Conservation (phyloP, 257 asterid genomes). For the Orobanche coerulescens region DNA sequence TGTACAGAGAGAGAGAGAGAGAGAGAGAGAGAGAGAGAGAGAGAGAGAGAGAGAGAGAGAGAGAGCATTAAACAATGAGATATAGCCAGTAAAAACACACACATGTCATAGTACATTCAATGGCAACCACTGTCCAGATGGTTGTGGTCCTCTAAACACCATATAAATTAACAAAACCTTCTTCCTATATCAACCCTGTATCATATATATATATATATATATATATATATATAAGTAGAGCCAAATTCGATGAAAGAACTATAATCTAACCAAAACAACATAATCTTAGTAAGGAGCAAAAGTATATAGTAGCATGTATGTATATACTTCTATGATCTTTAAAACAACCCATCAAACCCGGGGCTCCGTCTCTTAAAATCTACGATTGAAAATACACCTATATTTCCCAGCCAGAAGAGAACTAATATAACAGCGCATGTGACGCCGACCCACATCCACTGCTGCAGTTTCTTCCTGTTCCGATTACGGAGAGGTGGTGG, state of each 20-base stretch:
- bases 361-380: constrained; percentile 39
- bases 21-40: too few relatives aligned
- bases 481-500: constrained; percentile 88
- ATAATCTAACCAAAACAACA: constrained; percentile 14
- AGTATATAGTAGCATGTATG: background rate
- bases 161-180: constrained; percentile 15
- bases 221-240: background rate
- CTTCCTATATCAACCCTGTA: constrained; percentile 16
- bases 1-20: too few relatives aligned
- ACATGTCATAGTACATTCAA: constrained; percentile 3
- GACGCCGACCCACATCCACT: constrained; percentile 64
- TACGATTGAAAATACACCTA: constrained; percentile 50
- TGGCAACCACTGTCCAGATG: constrained; percentile 17
- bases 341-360: constrained; percentile 2
- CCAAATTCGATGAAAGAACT: background rate
- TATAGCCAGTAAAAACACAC: background rate
- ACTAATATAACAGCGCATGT: constrained; percentile 38
- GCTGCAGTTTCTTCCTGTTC: constrained; percentile 64
- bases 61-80: background rate
- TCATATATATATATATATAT: background rate
- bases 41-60: too few relatives aligned
- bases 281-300: constrained; percentile 11
- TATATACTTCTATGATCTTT: background rate
- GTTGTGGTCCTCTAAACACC: constrained; percentile 14
- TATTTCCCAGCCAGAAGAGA: constrained; percentile 70